Base-by-base conservation (phyloP, 768 basidiomycete genomes). In the Tylopilus felleus region DNA sequence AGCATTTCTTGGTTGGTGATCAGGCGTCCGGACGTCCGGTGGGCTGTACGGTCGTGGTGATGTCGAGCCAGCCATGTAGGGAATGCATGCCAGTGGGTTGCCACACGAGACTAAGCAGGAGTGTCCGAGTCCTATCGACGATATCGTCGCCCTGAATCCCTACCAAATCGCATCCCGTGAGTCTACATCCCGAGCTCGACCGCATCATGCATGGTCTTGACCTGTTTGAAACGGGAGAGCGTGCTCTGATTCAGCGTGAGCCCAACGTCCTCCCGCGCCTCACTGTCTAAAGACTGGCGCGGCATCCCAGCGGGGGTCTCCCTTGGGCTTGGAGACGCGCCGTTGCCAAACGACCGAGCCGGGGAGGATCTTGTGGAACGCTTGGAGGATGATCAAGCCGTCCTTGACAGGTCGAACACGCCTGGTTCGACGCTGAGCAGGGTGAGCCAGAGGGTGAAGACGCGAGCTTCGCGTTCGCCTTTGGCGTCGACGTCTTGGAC, bases 401-500 rank as follows among this genome's bases (percentile, higher is more conserved):
- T 98, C 95, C 68, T 88, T 90, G 67, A 98, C 57, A 99, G 73
- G 74, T 98, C 95, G 79, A 90, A 93, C 16, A 99, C 95, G 42
- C 85, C 88, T 0, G 97, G 97, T 51, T 99, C 95, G 55, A 98
- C 97, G n/a, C n/a, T n/a, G n/a, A n/a, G n/a, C n/a, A n/a, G n/a
- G n/a, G n/a, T n/a, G n/a, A n/a, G n/a, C n/a, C n/a, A n/a, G n/a
- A n/a, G n/a, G n/a, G n/a, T n/a, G n/a, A n/a, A n/a, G n/a, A n/a
- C n/a, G 35, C 96, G 85, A 5, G 97, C 97, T 71, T 98, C 97
- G 44, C 97, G 86, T 71, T 99, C 97, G 56, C 97, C 97, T 71
- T 99, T 96, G 1, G 96, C 97, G 58, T 99, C 97, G 63, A 99
- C 98, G 74, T 98, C 97, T 65, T 98, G 96, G 33, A 99, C 82